Percentiles rank a stretch among this genome's conserved stretches.
Evolutionary conservation across 495 filamentous ascomycete species (phyloP).

Genomic region (Wilcoxina mikolae): DNA sequence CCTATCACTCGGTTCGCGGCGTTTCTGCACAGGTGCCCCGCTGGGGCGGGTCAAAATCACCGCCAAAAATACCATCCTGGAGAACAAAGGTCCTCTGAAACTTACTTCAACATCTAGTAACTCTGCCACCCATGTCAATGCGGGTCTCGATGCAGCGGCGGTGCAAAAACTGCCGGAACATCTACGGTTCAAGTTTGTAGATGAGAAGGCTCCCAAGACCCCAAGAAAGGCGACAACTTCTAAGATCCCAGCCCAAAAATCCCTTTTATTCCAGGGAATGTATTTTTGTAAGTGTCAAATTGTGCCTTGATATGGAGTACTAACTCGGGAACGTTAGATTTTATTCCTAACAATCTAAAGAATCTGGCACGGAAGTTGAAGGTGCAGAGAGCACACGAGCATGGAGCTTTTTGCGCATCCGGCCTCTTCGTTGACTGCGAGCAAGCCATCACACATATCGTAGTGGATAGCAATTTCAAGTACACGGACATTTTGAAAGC

Average conservation of each 20-base stretch:
- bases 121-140: no score
- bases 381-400: conserved; percentile 59
- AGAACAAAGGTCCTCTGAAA: no score
- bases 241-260: background rate
- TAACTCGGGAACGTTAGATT: conserved; percentile 35
- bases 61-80: no score
- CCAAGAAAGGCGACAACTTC: background rate
- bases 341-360: conserved; percentile 66
- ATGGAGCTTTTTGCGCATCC: conserved; percentile 53
- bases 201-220: background rate
- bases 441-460: conserved; percentile 48
- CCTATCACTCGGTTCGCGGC: background rate
- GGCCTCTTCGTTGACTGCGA: conserved; percentile 39
- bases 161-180: background rate
- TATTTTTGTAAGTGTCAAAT: background rate
- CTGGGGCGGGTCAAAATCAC: no score
- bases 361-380: conserved; percentile 49
- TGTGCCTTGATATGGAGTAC: background rate
- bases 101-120: no score
- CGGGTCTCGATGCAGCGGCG: background rate
- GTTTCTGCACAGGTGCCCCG: no score
- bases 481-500: conserved; percentile 51
- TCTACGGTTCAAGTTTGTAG: background rate
- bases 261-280: background rate
- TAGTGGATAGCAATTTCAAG: conserved; percentile 57